Evolutionary conservation across 768 basidiomycete genomes (phyloP).

Genomic region (Rhizopogon sp.): DNA sequence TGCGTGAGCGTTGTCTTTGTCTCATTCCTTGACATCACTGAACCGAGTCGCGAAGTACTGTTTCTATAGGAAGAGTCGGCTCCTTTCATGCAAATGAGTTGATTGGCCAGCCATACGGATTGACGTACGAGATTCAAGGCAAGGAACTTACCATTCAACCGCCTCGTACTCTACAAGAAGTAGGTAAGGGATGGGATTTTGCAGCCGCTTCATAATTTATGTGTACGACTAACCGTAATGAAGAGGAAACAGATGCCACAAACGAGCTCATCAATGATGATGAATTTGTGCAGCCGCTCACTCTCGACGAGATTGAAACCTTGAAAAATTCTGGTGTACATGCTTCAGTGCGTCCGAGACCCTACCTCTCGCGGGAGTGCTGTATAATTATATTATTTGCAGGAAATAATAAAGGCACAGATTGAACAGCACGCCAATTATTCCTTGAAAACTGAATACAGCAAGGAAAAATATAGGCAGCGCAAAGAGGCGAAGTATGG

Average conservation of each 20-base stretch:
- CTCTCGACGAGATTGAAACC: slow-evolving; percentile 75
- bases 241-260: slow-evolving; percentile 96
- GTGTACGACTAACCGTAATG: slow-evolving; percentile 2
- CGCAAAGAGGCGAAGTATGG: slow-evolving; percentile 93
- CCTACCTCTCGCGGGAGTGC: not conserved
- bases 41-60: slow-evolving; percentile 38
- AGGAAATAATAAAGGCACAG: slow-evolving; percentile 95
- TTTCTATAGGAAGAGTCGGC: slow-evolving; percentile 83
- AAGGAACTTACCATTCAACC: slow-evolving; percentile 63
- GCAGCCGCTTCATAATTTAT: not conserved
- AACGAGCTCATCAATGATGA: slow-evolving; percentile 95
- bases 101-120: slow-evolving; percentile 78
- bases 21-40: slow-evolving; percentile 2
- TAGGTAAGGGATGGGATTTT: slow-evolving; percentile 45
- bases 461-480: slow-evolving; percentile 97
- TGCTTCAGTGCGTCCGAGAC: slow-evolving; percentile 52
- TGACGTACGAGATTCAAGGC: slow-evolving; percentile 80
- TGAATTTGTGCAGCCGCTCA: slow-evolving; percentile 77
- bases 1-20: slow-evolving; percentile 43
- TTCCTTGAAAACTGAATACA: slow-evolving; percentile 93
- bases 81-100: slow-evolving; percentile 76
- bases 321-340: slow-evolving; percentile 80
- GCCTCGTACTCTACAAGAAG: slow-evolving; percentile 65
- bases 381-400: slow-evolving; percentile 13
- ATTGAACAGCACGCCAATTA: slow-evolving; percentile 92